phyloP scores from a whole-genome alignment of 2,329 filamentous ascomycete species.

The Dothiorella sarmentorum region DNA sequence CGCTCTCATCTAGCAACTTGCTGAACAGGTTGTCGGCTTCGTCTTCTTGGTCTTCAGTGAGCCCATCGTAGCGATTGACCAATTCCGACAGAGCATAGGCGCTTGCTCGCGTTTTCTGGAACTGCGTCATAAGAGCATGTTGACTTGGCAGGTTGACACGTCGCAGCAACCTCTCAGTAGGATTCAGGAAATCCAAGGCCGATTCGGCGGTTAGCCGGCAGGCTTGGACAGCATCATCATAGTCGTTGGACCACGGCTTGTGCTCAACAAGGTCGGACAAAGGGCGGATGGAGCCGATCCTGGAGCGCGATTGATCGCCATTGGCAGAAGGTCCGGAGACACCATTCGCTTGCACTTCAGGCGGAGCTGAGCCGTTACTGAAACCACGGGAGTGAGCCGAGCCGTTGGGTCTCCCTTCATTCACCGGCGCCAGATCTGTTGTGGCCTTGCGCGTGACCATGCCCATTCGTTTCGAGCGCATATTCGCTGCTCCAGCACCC shows the following conservation, averaged over 20 bases:
- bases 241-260: conserved; percentile 45
- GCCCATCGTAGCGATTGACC: conserved; percentile 48
- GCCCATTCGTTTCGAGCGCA: conserved; percentile 58
- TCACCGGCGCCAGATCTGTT: conserved; percentile 51
- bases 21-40: conserved; percentile 38
- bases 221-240: conserved; percentile 52
- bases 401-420: conserved; percentile 51
- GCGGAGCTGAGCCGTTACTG: conserved; percentile 53
- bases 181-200: conserved; percentile 20
- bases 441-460: conserved; percentile 37
- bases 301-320: conserved; percentile 2
- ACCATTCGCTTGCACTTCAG: conserved; percentile 22
- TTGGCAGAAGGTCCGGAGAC: background rate
- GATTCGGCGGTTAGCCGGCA: conserved; percentile 46
- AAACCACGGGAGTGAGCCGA: conserved; percentile 55
- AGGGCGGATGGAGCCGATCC: conserved; percentile 35
- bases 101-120: conserved; percentile 22
- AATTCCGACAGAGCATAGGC: conserved; percentile 49
- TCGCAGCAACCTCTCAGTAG: conserved; percentile 12
- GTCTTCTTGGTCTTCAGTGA: conserved; percentile 50
- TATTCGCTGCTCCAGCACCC: conserved; percentile 50
- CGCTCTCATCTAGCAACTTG: conserved; percentile 35
- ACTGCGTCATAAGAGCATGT: conserved; percentile 45
- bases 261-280: conserved; percentile 58
- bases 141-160: conserved; percentile 13